Conservation (phyloP, 2,329 filamentous ascomycete genomes). For the Aspergillus sp. region DNA sequence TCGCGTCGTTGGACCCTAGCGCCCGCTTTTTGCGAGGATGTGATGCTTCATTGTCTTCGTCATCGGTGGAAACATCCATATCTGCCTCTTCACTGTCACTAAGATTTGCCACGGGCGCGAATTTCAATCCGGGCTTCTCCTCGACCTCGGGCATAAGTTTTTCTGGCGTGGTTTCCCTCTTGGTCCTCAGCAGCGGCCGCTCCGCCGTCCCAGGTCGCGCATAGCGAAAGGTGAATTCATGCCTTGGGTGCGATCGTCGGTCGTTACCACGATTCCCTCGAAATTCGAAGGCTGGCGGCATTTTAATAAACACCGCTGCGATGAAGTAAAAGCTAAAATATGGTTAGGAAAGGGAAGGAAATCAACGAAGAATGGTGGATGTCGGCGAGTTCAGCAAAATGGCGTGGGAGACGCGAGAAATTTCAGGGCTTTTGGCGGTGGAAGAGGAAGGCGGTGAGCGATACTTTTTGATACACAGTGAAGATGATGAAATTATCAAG, state of each 20-base stretch:
- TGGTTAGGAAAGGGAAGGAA: neutral
- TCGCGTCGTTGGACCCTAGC: slow-evolving; percentile 17
- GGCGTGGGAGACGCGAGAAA: too few species aligned
- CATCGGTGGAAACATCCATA: slow-evolving; percentile 40
- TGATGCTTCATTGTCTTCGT: slow-evolving; percentile 26
- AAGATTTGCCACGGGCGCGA: slow-evolving; percentile 31
- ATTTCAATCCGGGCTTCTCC: slow-evolving; percentile 28
- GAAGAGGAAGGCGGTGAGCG: too few species aligned
- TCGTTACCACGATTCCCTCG: slow-evolving; percentile 22
- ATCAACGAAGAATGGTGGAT: neutral
- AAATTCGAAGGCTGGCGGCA: slow-evolving; percentile 28
- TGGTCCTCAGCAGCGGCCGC: slow-evolving; percentile 30
- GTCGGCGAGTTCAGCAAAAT: too few species aligned
- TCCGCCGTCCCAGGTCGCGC: slow-evolving; percentile 29
- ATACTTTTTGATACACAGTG: too few species aligned
- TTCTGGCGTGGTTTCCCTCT: slow-evolving; percentile 33
- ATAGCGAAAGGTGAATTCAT: slow-evolving; percentile 39
- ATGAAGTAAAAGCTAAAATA: neutral
- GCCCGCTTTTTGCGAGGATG: slow-evolving; percentile 37
- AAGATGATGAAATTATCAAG: too few species aligned
- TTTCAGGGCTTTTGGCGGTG: too few species aligned
- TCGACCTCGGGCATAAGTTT: slow-evolving; percentile 20
- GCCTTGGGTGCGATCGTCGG: slow-evolving; percentile 19
- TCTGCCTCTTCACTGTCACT: slow-evolving; percentile 44
- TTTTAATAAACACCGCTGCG: slow-evolving; percentile 6